Conservation (phyloP, 1,284 basidiomycete species). For the Takashimella koratensis region DNA sequence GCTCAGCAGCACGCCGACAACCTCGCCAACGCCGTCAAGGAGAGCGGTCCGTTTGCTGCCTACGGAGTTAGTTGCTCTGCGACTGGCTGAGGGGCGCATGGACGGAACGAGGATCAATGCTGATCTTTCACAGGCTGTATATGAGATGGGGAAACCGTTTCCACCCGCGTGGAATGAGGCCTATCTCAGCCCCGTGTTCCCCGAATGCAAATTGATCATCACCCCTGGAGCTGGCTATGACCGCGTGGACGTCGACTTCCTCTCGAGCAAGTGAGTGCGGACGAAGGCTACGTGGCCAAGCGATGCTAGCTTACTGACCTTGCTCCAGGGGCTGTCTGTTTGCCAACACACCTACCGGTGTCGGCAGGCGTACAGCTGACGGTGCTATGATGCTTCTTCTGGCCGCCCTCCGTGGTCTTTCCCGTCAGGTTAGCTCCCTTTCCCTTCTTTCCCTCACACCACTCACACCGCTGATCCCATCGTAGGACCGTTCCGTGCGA, state of each 20-base stretch:
- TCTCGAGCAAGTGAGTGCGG: slow-evolving; percentile 4
- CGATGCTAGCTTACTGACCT: too few relatives aligned
- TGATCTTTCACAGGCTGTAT: background rate
- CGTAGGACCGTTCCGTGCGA: background rate
- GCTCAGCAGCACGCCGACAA: background rate
- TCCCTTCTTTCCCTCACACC: background rate
- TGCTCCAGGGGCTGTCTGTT: slow-evolving; percentile 9
- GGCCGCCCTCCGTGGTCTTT: slow-evolving; percentile 15
- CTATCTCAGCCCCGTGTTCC: background rate
- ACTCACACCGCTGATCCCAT: too few relatives aligned
- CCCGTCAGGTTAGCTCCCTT: background rate
- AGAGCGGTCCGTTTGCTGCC: background rate
- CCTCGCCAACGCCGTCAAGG: background rate
- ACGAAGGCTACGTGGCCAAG: too few relatives aligned
- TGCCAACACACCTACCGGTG: slow-evolving; percentile 26
- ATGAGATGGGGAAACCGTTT: background rate
- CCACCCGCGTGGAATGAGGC: background rate
- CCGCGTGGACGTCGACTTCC: slow-evolving; percentile 4
- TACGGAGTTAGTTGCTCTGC: background rate
- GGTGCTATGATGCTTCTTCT: slow-evolving; percentile 26
- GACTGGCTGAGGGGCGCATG: too few relatives aligned
- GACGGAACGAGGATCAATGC: too few relatives aligned
- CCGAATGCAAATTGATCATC: slow-evolving; percentile 2
- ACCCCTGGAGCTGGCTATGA: slow-evolving; percentile 8
- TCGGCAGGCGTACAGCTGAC: slow-evolving; percentile 25